A percentile compares a stretch with the other conserved stretches of the same genome.
These are phyloP conservation scores for Amanita pseudoporphyria DNA, from an alignment of 768 basidiomycete genomes.

Conservation along the genomic window DNA sequence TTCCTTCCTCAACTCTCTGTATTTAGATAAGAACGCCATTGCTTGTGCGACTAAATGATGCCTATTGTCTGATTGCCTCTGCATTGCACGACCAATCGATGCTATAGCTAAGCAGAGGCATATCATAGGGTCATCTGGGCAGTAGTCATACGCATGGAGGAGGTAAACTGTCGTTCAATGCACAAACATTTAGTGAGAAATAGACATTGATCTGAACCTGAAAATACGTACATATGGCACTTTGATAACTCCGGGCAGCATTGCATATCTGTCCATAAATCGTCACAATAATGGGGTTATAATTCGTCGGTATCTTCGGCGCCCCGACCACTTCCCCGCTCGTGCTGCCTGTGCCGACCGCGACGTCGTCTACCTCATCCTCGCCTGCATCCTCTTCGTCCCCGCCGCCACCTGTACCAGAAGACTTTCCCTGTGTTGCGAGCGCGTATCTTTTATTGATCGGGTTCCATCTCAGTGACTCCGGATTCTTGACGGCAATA, in stretches of 20 bases:
- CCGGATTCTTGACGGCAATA: slow-evolving; percentile 52
- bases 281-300: slow-evolving; percentile 60
- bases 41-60: slow-evolving; percentile 82
- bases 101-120: slow-evolving; percentile 77
- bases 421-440: slow-evolving; percentile 25
- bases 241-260: slow-evolving; percentile 82
- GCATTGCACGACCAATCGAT: slow-evolving; percentile 85
- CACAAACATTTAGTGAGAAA: neutral
- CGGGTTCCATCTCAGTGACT: slow-evolving; percentile 52
- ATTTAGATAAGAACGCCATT: slow-evolving; percentile 77
- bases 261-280: slow-evolving; percentile 80
- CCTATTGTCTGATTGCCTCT: slow-evolving; percentile 89
- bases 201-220: neutral
- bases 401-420: slow-evolving; percentile 18
- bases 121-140: slow-evolving; percentile 75
- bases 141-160: slow-evolving; percentile 80
- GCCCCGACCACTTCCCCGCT: slow-evolving; percentile 3
- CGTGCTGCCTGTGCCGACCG: slow-evolving; percentile 11
- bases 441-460: slow-evolving; percentile 48
- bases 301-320: slow-evolving; percentile 49
- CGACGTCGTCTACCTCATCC: slow-evolving; percentile 24
- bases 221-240: slow-evolving; percentile 68
- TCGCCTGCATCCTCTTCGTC: slow-evolving; percentile 24
- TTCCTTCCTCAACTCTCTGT: slow-evolving; percentile 52
- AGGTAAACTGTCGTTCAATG: slow-evolving; percentile 57